Evolutionary conservation across 2,329 filamentous ascomycete genomes (phyloP), one percentile per base, ranked within the genome.

Genomic region (Colletotrichum orbiculare): DNA sequence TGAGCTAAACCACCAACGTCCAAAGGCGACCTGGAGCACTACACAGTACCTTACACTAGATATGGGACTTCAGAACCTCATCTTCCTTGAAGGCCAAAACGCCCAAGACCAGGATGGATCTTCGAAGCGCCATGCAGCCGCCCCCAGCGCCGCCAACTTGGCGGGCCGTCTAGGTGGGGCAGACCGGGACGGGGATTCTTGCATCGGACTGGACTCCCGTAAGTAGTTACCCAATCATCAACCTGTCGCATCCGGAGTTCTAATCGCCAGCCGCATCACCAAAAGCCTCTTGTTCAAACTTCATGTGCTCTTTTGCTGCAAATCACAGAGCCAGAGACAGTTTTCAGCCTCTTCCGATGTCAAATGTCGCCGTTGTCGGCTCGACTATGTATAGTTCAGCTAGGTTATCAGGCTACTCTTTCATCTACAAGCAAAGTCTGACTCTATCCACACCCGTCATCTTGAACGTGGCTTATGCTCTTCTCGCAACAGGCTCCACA

Each of bases 401-500:
- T 15, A 12, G 42, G 12, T 43, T 8, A 8, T 15, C 13, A 25
- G 4, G 25, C 25, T 25, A 25, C 25, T 25, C 25, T 25, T 5
- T 25, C 25, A 25, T 25, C 25, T 25, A 25, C 25, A 4, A 25
- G 25, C 4, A 1, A 39, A 34, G 34, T 52, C 34, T 52, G 35
- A 15, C 35, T 10, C 38, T 54, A 17, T 34, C 8, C 38, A 43
- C 34, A n/a, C 11, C 53, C n/a, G 11, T 17, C 25, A n/a, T 46
- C 25, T 25, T 4, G 25, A 12, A 41, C 10, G 4, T 41, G 25
- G 25, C 37, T 57, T 46, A 67, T 12, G 63, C 62, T 54, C 47
- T 55, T n/a, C 54, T 56, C 33, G 54, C 60, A 34, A 66, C 59
- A 46, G 66, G 64, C 46, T 68, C 66, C 33, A 45, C 54, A 6